Evolutionary conservation across 805 yeast genomes (phyloP).

Genomic region (Saccharomycopsis fodiens): DNA sequence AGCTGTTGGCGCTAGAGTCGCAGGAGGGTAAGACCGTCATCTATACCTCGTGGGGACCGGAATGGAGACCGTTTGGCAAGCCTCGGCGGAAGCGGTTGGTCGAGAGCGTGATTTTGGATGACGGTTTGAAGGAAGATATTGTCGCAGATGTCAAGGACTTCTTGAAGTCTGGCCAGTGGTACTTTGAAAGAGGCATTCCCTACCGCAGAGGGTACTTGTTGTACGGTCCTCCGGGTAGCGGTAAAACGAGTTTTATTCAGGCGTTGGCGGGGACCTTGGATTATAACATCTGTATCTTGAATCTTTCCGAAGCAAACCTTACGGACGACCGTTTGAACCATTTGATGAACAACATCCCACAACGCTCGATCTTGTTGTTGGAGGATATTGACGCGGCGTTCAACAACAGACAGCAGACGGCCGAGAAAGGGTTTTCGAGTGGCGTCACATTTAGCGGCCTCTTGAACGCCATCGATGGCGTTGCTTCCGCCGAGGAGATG

Average conservation of each 20-base stretch:
- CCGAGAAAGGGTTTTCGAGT: constrained; percentile 69
- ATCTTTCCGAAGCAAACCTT: constrained; percentile 80
- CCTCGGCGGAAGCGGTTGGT: constrained; percentile 82
- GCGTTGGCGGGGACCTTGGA: constrained; percentile 95
- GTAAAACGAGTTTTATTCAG: constrained; percentile 92
- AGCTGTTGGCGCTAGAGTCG: constrained; percentile 66
- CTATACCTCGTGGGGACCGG: constrained; percentile 95
- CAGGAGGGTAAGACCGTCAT: constrained; percentile 92
- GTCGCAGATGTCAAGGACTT: constrained; percentile 74
- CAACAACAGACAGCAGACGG: constrained; percentile 66
- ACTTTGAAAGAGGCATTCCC: constrained; percentile 93
- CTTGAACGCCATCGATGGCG: constrained; percentile 92
- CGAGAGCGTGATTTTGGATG: constrained; percentile 80
- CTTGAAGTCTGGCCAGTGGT: constrained; percentile 78
- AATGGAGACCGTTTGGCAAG: constrained; percentile 97
- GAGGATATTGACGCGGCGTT: constrained; percentile 98
- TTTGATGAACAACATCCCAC: constrained; percentile 93
- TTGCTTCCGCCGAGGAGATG: constrained; percentile 94
- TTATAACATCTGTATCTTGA: constrained; percentile 89
- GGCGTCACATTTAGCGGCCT: constrained; percentile 96
- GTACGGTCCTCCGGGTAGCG: constrained; percentile 97
- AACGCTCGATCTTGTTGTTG: constrained; percentile 70
- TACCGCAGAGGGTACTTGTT: constrained; percentile 89
- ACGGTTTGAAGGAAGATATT: constrained; percentile 60
- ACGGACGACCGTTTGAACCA: constrained; percentile 94